phyloP scores from a whole-genome alignment of 2,329 filamentous ascomycete genomes.

The Penicillium janthinellum region DNA sequence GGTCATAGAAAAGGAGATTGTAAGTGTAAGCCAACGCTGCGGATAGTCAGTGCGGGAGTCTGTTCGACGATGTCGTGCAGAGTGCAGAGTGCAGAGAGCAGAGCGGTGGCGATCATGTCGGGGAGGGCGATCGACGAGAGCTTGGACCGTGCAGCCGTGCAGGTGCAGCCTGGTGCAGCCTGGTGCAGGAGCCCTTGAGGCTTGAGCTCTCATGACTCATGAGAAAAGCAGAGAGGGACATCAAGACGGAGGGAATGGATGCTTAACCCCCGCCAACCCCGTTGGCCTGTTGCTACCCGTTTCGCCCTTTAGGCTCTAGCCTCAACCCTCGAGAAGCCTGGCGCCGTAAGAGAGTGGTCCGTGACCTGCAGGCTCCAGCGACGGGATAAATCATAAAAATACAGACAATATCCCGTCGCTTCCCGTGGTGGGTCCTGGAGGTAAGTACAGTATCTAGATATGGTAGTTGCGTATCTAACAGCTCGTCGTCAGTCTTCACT shows the following conservation, averaged over 20 bases:
- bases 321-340: not conserved
- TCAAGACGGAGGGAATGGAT: not conserved
- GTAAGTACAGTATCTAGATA: not conserved
- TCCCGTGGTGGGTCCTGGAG: not conserved
- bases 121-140: conserved; percentile 20
- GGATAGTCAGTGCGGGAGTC: conserved; percentile 12
- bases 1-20: not conserved
- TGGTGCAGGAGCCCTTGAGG: not conserved
- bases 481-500: not conserved
- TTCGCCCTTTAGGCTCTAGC: not conserved
- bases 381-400: not conserved
- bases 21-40: conserved; percentile 11
- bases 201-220: not conserved
- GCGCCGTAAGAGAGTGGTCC: not conserved
- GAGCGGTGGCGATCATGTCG: conserved; percentile 19
- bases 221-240: not conserved
- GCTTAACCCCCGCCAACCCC: not conserved
- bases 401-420: not conserved
- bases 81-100: not conserved
- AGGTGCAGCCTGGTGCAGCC: conserved; percentile 1
- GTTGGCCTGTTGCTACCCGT: not conserved
- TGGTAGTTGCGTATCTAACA: not conserved
- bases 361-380: conserved; percentile 5
- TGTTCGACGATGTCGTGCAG: conserved; percentile 28
- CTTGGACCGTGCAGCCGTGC: conserved; percentile 24